Evolutionary conservation across 495 filamentous ascomycete species (phyloP), one percentile per base, ranked within the genome.

Genomic region (Aspergillus asperescens): DNA sequence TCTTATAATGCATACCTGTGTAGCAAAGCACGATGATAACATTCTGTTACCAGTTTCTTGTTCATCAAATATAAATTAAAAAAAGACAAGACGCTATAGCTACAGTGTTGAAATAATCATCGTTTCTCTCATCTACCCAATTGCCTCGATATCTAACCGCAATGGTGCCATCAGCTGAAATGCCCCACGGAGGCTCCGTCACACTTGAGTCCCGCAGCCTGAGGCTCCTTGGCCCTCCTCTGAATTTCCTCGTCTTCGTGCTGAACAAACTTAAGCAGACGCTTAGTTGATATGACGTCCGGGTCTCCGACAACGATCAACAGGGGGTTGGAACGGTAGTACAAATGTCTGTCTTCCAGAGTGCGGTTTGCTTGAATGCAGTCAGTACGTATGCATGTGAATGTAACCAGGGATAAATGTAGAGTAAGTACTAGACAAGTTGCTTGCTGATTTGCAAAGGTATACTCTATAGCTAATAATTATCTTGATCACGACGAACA

Each of bases 341-440:
- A 76, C 0, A 62, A 61, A 43, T 78, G 73, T 5, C 77, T 34
- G 50, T 74, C 72, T 47, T 76, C 74, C 0, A 78, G 61, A 29
- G 61, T 70, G 5, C 74, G 67, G 56, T 75, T 76, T 27, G 70
- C 65, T 57, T 12, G 13, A 35, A 15, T 35, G n/a, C n/a, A 3
- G 32, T 35, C 13, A 32, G 29, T 28, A 28, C 25, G n/a, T n/a
- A n/a, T n/a, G n/a, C n/a, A n/a, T n/a, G n/a, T n/a, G n/a, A n/a
- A n/a, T n/a, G 58, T 53, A 44, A 28, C 42, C 25, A 23, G 9
- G n/a, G n/a, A n/a, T n/a, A n/a, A n/a, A n/a, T n/a, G n/a, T n/a
- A n/a, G n/a, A n/a, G n/a, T n/a, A n/a, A n/a, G n/a, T 22, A n/a
- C n/a, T n/a, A n/a, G n/a, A n/a, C n/a, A n/a, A n/a, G n/a, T n/a